These are phyloP conservation scores for Avena insularis DNA, from an alignment of 176 grass and related monocot genomes.

Conservation along the genomic window DNA sequence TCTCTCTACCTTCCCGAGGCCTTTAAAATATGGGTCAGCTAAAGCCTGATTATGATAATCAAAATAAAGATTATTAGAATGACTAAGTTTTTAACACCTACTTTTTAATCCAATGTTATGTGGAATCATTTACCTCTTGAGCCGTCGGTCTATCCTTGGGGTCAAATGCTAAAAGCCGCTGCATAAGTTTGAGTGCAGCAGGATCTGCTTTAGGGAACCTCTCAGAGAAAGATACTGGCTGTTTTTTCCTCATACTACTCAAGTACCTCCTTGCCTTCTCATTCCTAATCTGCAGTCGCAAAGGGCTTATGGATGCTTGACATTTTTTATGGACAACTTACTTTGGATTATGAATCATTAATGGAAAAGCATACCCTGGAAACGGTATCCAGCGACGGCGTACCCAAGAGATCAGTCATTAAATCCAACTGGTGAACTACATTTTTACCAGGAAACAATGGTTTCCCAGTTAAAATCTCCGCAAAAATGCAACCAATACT, in stretches of 20 bases:
- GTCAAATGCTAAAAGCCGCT: slow-evolving; percentile 93
- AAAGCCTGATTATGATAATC: slow-evolving; percentile 68
- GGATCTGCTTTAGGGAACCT: slow-evolving; percentile 96
- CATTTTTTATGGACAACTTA: slow-evolving; percentile 33
- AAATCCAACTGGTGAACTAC: slow-evolving; percentile 99
- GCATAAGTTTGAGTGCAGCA: slow-evolving; percentile 79
- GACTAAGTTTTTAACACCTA: not conserved
- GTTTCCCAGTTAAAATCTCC: slow-evolving; percentile 91
- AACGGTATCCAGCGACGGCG: slow-evolving; percentile 79
- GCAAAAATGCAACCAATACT: slow-evolving; percentile 99
- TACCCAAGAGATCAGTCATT: slow-evolving; percentile 98
- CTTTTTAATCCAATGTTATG: slow-evolving; percentile 9
- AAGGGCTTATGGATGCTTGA: slow-evolving; percentile 40
- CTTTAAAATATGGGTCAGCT: slow-evolving; percentile 96
- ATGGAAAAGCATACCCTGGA: slow-evolving; percentile 65
- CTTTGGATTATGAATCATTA: slow-evolving; percentile 30
- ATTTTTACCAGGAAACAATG: slow-evolving; percentile 99
- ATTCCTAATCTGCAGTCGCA: slow-evolving; percentile 76
- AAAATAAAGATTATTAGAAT: slow-evolving; percentile 31
- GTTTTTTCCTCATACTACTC: slow-evolving; percentile 86
- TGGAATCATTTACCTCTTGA: slow-evolving; percentile 61
- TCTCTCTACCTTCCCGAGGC: slow-evolving; percentile 83
- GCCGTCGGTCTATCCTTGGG: slow-evolving; percentile 95
- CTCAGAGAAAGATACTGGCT: slow-evolving; percentile 71
- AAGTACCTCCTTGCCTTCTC: slow-evolving; percentile 96